These are phyloP conservation scores for Metschnikowia picachoensis DNA, from an alignment of 805 yeast genomes.

Conservation along the genomic window DNA sequence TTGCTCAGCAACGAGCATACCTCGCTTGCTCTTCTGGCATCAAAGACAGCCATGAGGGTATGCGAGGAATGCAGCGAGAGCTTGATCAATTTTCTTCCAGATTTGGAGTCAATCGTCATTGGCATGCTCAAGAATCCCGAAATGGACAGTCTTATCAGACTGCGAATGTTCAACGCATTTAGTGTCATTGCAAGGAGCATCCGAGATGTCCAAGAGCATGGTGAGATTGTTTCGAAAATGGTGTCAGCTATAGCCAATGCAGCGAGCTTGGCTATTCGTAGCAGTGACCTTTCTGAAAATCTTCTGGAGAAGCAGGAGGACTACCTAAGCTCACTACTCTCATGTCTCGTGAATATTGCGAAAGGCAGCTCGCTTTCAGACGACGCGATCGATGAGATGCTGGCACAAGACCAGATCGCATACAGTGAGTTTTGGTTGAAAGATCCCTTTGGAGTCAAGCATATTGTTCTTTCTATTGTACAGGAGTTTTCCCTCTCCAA, in stretches of 20 bases:
- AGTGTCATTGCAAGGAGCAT: constrained; percentile 58
- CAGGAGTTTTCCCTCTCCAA: constrained; percentile 39
- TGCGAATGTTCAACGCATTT: constrained; percentile 58
- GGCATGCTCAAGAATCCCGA: constrained; percentile 42
- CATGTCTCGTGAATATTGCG: constrained; percentile 67
- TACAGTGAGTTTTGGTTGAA: constrained; percentile 41
- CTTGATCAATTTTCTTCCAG: constrained; percentile 40
- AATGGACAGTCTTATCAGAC: constrained; percentile 47
- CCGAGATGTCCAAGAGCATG: constrained; percentile 39
- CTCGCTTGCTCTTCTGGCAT: constrained; percentile 39
- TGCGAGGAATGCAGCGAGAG: constrained; percentile 51
- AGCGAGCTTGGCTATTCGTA: constrained; percentile 6
- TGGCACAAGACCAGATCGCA: constrained; percentile 26
- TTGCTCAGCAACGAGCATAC: constrained; percentile 24
- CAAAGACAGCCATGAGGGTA: constrained; percentile 54
- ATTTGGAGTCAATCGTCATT: constrained; percentile 44
- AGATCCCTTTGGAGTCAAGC: constrained; percentile 47
- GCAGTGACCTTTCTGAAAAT: constrained; percentile 11
- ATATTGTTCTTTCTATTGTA: constrained; percentile 39
- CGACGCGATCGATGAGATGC: constrained; percentile 38
- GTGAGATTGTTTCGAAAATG: constrained; percentile 20
- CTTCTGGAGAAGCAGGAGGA: constrained; percentile 31
- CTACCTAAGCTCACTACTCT: constrained; percentile 52
- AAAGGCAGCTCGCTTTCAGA: constrained; percentile 65
- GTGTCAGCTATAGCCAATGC: constrained; percentile 20